Evolutionary conservation across 2,329 filamentous ascomycete genomes (phyloP), one percentile per base, ranked within the genome.

Genomic region (Didymella pinodella): DNA sequence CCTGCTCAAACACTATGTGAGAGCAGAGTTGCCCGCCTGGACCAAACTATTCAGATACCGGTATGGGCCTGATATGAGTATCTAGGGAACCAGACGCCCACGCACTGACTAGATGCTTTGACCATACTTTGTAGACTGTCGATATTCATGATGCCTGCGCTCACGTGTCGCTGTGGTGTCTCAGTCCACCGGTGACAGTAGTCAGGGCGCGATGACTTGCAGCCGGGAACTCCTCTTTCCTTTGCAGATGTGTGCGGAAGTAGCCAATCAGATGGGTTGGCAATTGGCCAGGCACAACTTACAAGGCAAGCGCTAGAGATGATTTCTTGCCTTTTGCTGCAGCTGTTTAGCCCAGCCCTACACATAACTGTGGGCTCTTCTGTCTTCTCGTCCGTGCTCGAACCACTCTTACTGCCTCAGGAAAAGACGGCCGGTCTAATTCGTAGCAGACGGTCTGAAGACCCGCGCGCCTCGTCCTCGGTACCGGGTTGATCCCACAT

Each of bases 401-500:
- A 48, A 57, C 44, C 31, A 38, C 56, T 49, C 41, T 55, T 51
- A 43, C 47, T 59, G 38, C n/a, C 41, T 49, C 47, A 47, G 52
- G 57, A 40, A 55, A 51, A 40, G 53, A 54, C 56, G 48, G 38
- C 52, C 51, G 22, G 22, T 22, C 22, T 22, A 18, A 18, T 18
- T 18, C 18, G 18, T 18, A 18, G 18, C 18, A 18, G 18, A 18
- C 18, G 18, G 18, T 18, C 18, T 18, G 18, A 57, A 41, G n/a
- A 61, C 55, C 38, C 50, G 31, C 41, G 22, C 48, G 52, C 48
- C 55, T 51, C 47, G 46, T 29, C 29, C 46, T 48, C 52, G 40
- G 22, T 51, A 61, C 58, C 59, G 26, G 65, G 61, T 63, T 64
- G 29, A 62, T 59, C 61, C 57, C 50, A 55, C 56, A 47, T 54